These are phyloP conservation scores for Raffaelea deltoideospora DNA, from an alignment of 2,329 filamentous ascomycete genomes.

Conservation along the genomic window DNA sequence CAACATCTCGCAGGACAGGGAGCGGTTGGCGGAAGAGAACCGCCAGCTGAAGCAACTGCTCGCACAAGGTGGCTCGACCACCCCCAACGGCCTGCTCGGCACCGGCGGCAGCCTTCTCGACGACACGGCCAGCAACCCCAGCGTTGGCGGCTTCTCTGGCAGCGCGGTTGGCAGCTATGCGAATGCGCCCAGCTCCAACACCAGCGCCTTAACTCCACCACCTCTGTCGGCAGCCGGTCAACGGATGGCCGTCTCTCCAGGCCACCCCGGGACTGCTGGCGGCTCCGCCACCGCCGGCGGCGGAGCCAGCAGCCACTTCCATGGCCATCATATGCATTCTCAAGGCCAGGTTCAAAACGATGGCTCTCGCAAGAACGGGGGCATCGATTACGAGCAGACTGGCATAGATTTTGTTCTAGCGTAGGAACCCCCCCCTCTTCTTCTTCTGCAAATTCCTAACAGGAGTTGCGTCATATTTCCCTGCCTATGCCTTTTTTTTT, in stretches of 20 bases:
- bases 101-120: slow-evolving; percentile 17
- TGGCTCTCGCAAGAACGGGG: slow-evolving; percentile 20
- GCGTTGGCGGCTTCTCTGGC: slow-evolving; percentile 33
- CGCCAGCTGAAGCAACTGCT: slow-evolving; percentile 48
- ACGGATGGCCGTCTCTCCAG: slow-evolving; percentile 6
- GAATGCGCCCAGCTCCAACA: slow-evolving; percentile 23
- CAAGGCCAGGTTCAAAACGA: too few relatives aligned
- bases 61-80: slow-evolving; percentile 33
- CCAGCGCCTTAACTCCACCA: slow-evolving; percentile 32
- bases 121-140: slow-evolving; percentile 29
- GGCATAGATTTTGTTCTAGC: slow-evolving; percentile 85
- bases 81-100: slow-evolving; percentile 2
- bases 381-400: slow-evolving; percentile 62
- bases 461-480: too few relatives aligned
- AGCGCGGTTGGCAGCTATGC: slow-evolving; percentile 51
- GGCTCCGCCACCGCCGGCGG: not conserved
- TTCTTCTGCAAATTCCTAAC: too few relatives aligned
- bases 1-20: slow-evolving; percentile 58
- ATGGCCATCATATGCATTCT: too few relatives aligned
- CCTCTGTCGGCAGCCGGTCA: slow-evolving; percentile 13
- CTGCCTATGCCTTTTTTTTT: too few relatives aligned
- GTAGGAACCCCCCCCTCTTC: slow-evolving; percentile 46
- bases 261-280: not conserved
- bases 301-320: slow-evolving; percentile 5
- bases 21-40: slow-evolving; percentile 66